Conservation (phyloP, 495 filamentous ascomycete species). For the Hyphodiscus hymeniophilus region DNA sequence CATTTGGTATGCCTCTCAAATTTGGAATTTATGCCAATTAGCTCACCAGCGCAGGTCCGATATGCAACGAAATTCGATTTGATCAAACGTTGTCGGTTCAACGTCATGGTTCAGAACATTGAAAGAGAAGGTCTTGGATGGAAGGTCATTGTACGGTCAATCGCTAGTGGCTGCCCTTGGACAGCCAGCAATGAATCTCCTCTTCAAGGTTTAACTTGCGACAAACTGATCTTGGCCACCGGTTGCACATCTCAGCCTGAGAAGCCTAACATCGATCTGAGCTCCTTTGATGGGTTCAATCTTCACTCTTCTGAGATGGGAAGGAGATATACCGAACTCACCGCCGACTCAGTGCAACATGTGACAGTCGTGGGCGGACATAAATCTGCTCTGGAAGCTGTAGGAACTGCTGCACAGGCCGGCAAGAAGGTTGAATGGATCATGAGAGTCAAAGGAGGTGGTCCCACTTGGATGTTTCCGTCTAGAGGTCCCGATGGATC, state of each 20-base stretch:
- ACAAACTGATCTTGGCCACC: slow-evolving; percentile 31
- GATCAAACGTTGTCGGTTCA: slow-evolving; percentile 24
- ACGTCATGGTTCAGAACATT: slow-evolving; percentile 23
- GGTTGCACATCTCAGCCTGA: slow-evolving; percentile 26
- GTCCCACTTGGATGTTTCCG: slow-evolving; percentile 18
- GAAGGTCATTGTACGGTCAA: slow-evolving; percentile 23
- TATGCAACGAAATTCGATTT: slow-evolving; percentile 30
- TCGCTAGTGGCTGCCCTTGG: too few species aligned
- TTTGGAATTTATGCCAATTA: too few species aligned
- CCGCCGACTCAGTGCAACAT: slow-evolving; percentile 7
- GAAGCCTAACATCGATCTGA: slow-evolving; percentile 24
- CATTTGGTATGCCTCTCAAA: too few species aligned
- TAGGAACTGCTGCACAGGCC: slow-evolving; percentile 17
- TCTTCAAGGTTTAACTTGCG: slow-evolving; percentile 12
- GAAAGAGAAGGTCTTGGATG: slow-evolving; percentile 22
- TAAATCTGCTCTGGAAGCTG: slow-evolving; percentile 30
- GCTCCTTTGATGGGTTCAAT: slow-evolving; percentile 12
- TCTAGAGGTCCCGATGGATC: slow-evolving; percentile 15
- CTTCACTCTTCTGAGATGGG: slow-evolving; percentile 25
- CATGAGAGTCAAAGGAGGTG: slow-evolving; percentile 23
- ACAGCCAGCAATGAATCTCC: slow-evolving; percentile 11
- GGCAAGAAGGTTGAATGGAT: slow-evolving; percentile 33
- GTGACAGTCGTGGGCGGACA: slow-evolving; percentile 29
- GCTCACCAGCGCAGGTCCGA: too few species aligned
- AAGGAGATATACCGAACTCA: slow-evolving; percentile 8